These are phyloP conservation scores for Mucor racemosus DNA, from an alignment of 371 early-diverging fungal genomes.

Conservation along the genomic window DNA sequence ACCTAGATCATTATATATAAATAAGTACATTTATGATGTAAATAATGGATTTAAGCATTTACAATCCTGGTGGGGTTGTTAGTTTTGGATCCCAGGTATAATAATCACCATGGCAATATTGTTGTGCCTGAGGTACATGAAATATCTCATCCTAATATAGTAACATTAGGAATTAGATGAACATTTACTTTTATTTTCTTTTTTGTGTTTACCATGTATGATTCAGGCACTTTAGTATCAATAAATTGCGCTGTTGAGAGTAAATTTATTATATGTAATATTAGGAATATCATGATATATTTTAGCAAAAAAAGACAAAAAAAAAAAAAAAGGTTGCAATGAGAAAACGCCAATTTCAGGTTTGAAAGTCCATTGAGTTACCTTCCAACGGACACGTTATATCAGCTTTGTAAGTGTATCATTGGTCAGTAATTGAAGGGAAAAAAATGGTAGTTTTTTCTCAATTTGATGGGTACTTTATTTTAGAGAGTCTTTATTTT, in stretches of 20 bases:
- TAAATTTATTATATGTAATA: conserved; percentile 8
- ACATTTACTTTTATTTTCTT: not conserved
- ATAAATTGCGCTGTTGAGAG: conserved; percentile 16
- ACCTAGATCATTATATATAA: conserved; percentile 30
- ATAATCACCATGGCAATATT: conserved; percentile 79
- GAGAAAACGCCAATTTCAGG: not conserved
- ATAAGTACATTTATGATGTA: not conserved
- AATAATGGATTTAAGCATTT: conserved; percentile 30
- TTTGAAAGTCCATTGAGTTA: conserved; percentile 6
- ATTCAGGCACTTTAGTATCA: conserved; percentile 46
- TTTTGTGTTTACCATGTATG: conserved; percentile 63
- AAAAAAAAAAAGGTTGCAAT: not conserved
- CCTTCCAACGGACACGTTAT: conserved; percentile 12
- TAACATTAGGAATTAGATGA: not conserved
- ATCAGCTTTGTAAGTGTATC: not conserved
- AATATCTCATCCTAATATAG: conserved; percentile 87
- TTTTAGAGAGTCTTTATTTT: no score
- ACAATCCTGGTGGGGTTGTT: conserved; percentile 97
- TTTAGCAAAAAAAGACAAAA: not conserved
- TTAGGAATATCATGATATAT: not conserved
- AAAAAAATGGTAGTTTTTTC: not conserved
- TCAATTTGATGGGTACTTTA: not conserved
- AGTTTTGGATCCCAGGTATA: conserved; percentile 87
- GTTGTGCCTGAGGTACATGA: conserved; percentile 91
- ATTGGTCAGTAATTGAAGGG: conserved; percentile 3